phyloP scores from a whole-genome alignment of 495 filamentous ascomycete genomes.

The Aspergillus homomorphus region DNA sequence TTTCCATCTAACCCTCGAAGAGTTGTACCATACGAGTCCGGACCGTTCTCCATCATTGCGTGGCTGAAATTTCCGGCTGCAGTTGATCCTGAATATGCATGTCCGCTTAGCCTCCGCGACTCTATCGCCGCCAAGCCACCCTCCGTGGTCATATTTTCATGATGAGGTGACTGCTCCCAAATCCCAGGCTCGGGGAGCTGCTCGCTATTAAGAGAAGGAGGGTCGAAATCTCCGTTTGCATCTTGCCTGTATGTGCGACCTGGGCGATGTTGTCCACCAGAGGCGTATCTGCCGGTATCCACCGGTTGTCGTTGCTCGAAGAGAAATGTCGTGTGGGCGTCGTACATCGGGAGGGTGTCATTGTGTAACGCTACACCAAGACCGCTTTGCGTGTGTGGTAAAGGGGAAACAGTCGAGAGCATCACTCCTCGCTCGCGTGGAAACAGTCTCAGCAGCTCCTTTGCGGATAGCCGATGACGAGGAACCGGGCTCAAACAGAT shows the following conservation, averaged over 20 bases:
- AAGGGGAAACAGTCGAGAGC: constrained; percentile 8
- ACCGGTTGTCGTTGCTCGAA: constrained; percentile 13
- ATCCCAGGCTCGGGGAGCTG: too few relatives aligned
- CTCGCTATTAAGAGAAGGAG: background rate
- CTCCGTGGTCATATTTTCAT: background rate
- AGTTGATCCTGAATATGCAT: background rate
- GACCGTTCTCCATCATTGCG: constrained; percentile 6
- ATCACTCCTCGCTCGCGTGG: constrained; percentile 26
- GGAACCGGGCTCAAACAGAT: constrained; percentile 57
- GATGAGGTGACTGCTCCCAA: background rate
- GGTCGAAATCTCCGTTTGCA: background rate
- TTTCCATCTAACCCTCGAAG: constrained; percentile 10
- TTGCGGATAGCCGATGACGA: constrained; percentile 52
- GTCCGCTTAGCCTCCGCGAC: background rate
- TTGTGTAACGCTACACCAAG: constrained; percentile 22
- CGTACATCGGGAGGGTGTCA: constrained; percentile 20
- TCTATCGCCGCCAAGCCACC: background rate
- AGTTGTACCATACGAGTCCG: background rate
- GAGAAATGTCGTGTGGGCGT: constrained; percentile 16
- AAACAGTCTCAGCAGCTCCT: constrained; percentile 53
- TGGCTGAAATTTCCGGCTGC: background rate
- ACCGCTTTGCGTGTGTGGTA: constrained; percentile 14
- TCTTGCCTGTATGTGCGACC: background rate
- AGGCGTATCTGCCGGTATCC: constrained; percentile 2
- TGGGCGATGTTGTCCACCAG: background rate